Base-by-base conservation (phyloP, 805 yeast species). In the Candida oleophila region DNA sequence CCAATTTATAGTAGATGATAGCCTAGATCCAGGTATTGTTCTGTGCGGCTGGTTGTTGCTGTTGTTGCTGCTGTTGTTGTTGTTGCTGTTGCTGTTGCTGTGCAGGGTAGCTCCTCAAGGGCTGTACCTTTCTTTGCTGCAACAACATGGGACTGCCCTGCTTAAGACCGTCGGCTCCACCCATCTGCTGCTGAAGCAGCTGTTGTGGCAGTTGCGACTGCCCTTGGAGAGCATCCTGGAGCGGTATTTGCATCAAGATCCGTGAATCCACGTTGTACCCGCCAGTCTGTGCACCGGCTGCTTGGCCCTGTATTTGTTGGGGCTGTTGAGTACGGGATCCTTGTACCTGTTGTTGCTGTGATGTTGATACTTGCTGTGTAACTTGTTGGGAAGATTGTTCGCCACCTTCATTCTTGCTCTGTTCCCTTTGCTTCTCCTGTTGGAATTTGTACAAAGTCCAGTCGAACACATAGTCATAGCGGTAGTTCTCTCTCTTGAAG, bases 401-500 rank as follows among this genome's bases (percentile, higher is more conserved):
- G 21, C 51, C 67, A 38, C 65, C 68, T n/a, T 56, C 59, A 20
- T 58, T 53, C 50, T 67, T 62, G 34, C 57, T 60, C 49, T 71
- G 78, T 47, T 69, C 74, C 51, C 77, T 69, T 57, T 79, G 81
- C 54, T 79, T 79, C 53, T 80, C 80, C 57, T 78, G 73, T 55
- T 78, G 86, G 64, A 80, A 85, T 64, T 87, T 87, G 71, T 84
- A 87, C 51, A 90, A 81, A 22, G 97, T 92, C 99, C 99, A 92
- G 69, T 92, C 99, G 68, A 90, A 92, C 19, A 94, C 83, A 67
- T 90, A 92, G 69, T 92, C 98, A 66, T 91, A 92, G 56, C 85
- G 83, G 66, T 89, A 92, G 48, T 89, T 88, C 65, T 92, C 92
- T 54, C 92, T 82, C 53, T 88, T 76, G 64, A 89, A 89, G 57